These are phyloP conservation scores for Sporothrix brunneoviolacea DNA, from an alignment of 2,329 filamentous ascomycete species.

Conservation along the genomic window DNA sequence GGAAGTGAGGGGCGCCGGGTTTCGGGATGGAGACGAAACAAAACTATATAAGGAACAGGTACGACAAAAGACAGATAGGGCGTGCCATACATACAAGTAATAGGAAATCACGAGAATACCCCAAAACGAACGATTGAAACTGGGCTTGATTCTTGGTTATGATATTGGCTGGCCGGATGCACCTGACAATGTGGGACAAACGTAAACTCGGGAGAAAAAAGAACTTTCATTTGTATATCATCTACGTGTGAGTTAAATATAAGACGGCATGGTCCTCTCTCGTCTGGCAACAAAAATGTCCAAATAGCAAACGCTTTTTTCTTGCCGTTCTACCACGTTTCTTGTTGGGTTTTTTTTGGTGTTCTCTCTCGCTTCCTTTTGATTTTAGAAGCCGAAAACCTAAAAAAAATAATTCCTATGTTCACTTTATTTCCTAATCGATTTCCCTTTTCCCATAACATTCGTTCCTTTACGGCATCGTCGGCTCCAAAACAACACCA, in stretches of 20 bases:
- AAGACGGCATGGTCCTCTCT: not conserved
- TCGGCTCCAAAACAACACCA: conserved; percentile 20
- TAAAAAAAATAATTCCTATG: not conserved
- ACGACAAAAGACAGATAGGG: not conserved
- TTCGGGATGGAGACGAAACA: not conserved
- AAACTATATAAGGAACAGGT: not conserved
- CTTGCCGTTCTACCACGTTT: not conserved
- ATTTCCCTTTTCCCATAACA: not conserved
- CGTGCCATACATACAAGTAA: not conserved
- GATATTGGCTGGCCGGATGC: no score
- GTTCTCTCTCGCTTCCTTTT: not conserved
- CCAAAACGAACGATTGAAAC: no score
- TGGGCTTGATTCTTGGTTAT: no score
- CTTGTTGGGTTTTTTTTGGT: not conserved
- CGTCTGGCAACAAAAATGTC: not conserved
- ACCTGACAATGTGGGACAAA: no score
- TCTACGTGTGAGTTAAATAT: not conserved
- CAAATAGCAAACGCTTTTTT: conserved; percentile 9
- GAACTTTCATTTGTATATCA: conserved; percentile 1
- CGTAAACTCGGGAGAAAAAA: not conserved
- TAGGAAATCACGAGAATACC: not conserved
- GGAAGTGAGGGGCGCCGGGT: conserved; percentile 48
- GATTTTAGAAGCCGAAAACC: no score
- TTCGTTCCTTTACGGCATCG: conserved; percentile 10
- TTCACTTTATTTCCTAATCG: not conserved